Base-by-base conservation (phyloP, 164 flowering plant species). In the Vitis rupestris region DNA sequence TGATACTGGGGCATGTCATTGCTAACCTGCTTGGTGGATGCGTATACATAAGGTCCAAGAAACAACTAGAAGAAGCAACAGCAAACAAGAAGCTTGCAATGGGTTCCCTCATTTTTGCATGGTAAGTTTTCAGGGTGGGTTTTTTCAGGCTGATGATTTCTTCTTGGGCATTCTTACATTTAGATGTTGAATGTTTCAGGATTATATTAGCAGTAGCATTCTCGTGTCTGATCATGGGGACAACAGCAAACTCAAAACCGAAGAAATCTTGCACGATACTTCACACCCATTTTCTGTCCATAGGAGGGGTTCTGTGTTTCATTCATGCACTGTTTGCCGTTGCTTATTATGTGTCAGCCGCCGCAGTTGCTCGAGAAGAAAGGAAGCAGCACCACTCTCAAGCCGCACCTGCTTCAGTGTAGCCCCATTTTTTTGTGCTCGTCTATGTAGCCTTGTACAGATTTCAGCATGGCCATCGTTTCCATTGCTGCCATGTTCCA, bases 251-350 rank as follows among this genome's bases (percentile, higher is more conserved):
- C 76, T 73, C 85, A 27, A 80, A 50, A 30, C 69, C 85, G 12
- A 80, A 84, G 61, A 69, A 65, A 62, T 47, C 76, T 0, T 86
- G 90, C 51, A 83, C 84, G 2, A 44, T 84, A 12, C 5, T 76
- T 9, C 83, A 88, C 74, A 75, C 75, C 57, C 80, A 79, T 13
- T 29, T 83, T 6, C 75, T 86, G 37, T 78, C 86, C 3, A 77
- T 88, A 1, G 92, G 92, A 54, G 92, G 92, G 23, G 75, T 86
- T 50, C 51, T 86, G 50, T 86, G 92, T 27, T 86, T 88, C 80
- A 61, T 88, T 13, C 92, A 86, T 58, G 92, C 90, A 13, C 50
- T 88, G 12, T 81, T 88, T 62, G 55, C 73, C 0, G 81, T 83
- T n/a, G 81, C 88, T 15, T 88, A 84, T 60, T 83, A 78, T 48